Conservation (phyloP, 441 rosid species). For the Manihot esculenta region DNA sequence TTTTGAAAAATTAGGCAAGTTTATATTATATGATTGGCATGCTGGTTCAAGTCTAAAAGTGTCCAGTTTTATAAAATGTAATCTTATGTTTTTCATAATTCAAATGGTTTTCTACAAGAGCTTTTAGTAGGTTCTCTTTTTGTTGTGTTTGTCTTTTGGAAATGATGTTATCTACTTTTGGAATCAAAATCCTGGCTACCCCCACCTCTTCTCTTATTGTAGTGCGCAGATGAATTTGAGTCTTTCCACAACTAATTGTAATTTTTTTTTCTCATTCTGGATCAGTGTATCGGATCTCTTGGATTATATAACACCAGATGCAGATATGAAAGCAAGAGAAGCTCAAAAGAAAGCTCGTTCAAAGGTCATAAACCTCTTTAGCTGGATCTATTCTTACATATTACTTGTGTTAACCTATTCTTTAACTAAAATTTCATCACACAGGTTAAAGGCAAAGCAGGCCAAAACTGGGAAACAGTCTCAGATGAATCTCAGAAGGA, state of each 20-base stretch:
- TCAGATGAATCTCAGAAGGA: conserved; percentile 72
- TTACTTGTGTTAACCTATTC: not conserved
- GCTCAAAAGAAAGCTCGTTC: conserved; percentile 59
- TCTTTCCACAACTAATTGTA: conserved; percentile 14
- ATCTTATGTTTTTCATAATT: not conserved
- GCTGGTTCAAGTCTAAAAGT: conserved; percentile 5
- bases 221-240: not conserved
- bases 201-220: not conserved
- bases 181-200: not conserved
- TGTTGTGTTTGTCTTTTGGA: not conserved
- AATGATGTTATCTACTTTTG: not conserved
- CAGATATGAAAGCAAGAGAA: conserved; percentile 51
- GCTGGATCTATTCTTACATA: not conserved
- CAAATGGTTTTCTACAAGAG: not conserved
- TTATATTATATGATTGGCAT: not conserved
- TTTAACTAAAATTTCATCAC: conserved; percentile 21
- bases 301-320: conserved; percentile 59
- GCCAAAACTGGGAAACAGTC: conserved; percentile 33
- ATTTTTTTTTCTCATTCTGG: conserved; percentile 24
- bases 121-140: not conserved
- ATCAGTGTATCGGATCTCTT: conserved; percentile 72
- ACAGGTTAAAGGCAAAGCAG: conserved; percentile 73
- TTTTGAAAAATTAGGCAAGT: not conserved
- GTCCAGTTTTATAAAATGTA: not conserved
- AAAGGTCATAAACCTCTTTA: conserved; percentile 40